These are phyloP conservation scores for Fallopia convolvulus DNA, from an alignment of 148 eudicot genomes.

Conservation along the genomic window DNA sequence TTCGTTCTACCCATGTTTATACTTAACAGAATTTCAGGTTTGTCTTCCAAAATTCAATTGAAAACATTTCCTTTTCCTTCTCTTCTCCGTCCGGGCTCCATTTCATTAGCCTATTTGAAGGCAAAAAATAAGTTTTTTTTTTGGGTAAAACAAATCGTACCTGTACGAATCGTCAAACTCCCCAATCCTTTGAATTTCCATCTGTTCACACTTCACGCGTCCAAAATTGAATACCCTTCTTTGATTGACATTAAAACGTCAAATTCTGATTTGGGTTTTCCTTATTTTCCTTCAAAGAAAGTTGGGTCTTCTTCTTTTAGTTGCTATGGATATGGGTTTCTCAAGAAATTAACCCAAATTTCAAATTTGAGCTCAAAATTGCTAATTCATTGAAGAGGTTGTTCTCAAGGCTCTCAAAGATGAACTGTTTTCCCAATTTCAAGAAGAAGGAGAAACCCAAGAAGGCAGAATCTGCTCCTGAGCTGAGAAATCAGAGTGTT, in stretches of 20 bases:
- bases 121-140: not conserved
- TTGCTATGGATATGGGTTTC: not conserved
- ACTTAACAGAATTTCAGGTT: not conserved
- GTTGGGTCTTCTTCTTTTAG: not conserved
- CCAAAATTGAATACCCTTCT: not conserved
- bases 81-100: not conserved
- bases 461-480: constrained; percentile 60
- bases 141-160: not conserved
- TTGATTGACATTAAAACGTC: not conserved
- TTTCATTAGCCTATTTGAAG: not conserved
- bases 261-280: not conserved
- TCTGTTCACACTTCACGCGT: constrained; percentile 9
- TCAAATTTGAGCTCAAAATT: not conserved
- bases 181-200: not conserved
- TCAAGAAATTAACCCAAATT: not conserved
- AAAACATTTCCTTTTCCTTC: not conserved
- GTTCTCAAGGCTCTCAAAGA: constrained; percentile 12
- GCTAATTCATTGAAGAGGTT: not conserved
- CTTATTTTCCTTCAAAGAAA: not conserved
- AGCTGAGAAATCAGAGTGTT: constrained; percentile 32
- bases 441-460: constrained; percentile 32
- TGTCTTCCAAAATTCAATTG: not conserved
- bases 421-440: constrained; percentile 72
- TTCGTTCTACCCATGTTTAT: not conserved
- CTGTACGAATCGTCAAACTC: not conserved